These are phyloP conservation scores for Xylaria bambusicola DNA, from an alignment of 495 filamentous ascomycete species.

Conservation along the genomic window DNA sequence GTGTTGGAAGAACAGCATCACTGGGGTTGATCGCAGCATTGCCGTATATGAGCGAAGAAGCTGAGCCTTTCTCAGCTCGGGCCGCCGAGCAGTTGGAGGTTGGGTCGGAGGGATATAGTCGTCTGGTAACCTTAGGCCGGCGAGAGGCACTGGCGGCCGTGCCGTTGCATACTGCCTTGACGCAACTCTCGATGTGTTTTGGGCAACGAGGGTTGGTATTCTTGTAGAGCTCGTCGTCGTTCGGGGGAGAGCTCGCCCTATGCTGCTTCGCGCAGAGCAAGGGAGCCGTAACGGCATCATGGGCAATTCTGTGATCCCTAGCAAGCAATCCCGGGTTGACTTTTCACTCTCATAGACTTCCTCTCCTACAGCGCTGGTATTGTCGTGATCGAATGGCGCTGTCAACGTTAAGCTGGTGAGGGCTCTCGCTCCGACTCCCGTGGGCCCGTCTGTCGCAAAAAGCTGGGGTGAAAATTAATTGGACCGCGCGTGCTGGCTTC, in stretches of 20 bases:
- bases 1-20: slow-evolving; percentile 94
- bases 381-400: slow-evolving; percentile 1
- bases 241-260: slow-evolving; percentile 26
- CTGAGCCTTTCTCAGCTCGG: slow-evolving; percentile 90
- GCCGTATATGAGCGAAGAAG: slow-evolving; percentile 92
- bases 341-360: too few relatives aligned
- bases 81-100: slow-evolving; percentile 83
- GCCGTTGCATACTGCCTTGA: slow-evolving; percentile 41
- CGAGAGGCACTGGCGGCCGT: slow-evolving; percentile 46
- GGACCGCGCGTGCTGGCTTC: not conserved
- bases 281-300: slow-evolving; percentile 29
- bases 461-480: slow-evolving; percentile 13
- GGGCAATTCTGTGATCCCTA: not conserved
- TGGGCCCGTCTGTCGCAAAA: slow-evolving; percentile 3
- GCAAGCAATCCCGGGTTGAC: too few relatives aligned
- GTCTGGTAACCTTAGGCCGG: slow-evolving; percentile 53
- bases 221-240: slow-evolving; percentile 14
- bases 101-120: slow-evolving; percentile 68
- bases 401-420: not conserved
- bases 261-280: slow-evolving; percentile 28
- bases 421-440: not conserved
- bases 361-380: slow-evolving; percentile 8
- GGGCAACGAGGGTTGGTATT: slow-evolving; percentile 18
- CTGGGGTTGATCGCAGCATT: slow-evolving; percentile 80
- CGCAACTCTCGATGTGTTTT: slow-evolving; percentile 21